phyloP scores from a whole-genome alignment of 1,284 basidiomycete species.

The Uromyces viciae-fabae region DNA sequence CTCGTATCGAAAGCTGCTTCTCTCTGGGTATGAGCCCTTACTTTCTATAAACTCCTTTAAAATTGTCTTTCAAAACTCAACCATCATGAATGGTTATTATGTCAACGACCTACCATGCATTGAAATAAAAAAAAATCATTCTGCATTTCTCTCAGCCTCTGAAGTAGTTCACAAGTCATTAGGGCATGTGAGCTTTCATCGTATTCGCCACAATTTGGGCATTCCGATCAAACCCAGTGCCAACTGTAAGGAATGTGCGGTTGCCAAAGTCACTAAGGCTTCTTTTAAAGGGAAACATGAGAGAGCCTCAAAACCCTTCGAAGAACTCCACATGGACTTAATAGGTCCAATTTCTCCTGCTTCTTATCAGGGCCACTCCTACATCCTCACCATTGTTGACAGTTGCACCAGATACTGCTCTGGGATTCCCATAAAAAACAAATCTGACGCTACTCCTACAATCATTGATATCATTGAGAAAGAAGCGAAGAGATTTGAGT shows the following conservation, averaged over 20 bases:
- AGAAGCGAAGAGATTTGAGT: no score
- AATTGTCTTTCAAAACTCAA: neutral
- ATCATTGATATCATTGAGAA: no score
- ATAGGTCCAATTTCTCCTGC: no score
- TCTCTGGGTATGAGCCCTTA: neutral
- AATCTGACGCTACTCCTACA: no score
- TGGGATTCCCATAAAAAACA: no score
- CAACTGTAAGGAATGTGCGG: neutral
- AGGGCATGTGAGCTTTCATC: neutral
- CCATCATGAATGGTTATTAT: neutral
- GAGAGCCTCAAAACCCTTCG: neutral
- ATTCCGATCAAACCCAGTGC: neutral
- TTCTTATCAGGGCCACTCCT: no score
- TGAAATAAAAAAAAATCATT: neutral
- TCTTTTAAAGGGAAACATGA: neutral
- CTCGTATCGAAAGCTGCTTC: neutral
- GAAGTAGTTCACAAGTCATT: neutral
- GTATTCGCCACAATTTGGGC: neutral
- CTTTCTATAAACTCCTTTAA: neutral
- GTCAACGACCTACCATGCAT: neutral
- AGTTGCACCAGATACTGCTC: no score
- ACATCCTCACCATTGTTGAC: no score
- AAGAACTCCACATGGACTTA: no score
- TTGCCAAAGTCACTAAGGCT: neutral
- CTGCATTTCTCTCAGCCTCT: neutral